Evolutionary conservation across 306 rosid species (phyloP).

Genomic region (Dalbergia cochinchinensis): DNA sequence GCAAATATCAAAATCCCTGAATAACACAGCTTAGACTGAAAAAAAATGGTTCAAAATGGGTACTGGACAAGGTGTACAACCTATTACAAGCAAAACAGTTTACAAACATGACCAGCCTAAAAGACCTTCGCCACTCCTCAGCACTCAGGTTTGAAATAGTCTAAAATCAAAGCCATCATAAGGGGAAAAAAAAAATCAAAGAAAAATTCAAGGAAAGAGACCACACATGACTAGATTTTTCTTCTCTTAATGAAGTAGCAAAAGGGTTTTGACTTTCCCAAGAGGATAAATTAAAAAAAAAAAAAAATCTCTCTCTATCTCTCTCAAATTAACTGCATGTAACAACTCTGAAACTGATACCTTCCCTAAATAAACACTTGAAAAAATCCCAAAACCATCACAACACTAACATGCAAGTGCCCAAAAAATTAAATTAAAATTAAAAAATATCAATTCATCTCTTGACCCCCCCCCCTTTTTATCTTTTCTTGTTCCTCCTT

Average conservation of each 20-base stretch:
- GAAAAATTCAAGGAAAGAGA: background rate
- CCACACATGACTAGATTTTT: background rate
- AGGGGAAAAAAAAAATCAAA: background rate
- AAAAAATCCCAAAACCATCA: background rate
- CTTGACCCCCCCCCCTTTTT: background rate
- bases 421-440: background rate
- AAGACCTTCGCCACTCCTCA: slow-evolving; percentile 9
- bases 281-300: background rate
- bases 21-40: slow-evolving; percentile 25
- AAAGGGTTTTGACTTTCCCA: background rate
- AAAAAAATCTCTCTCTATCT: background rate
- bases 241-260: background rate
- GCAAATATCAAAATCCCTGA: background rate
- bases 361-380: background rate
- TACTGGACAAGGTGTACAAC: slow-evolving; percentile 2
- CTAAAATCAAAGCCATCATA: background rate
- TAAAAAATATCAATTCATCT: background rate
- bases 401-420: background rate
- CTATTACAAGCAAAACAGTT: slow-evolving; percentile 40
- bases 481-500: background rate
- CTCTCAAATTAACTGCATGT: background rate
- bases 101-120: slow-evolving; percentile 32
- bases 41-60: slow-evolving; percentile 10
- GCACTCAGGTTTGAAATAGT: slow-evolving; percentile 5
- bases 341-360: background rate